These are phyloP conservation scores for Linnemannia elongata DNA, from an alignment of 192 early-diverging fungal species.

Conservation along the genomic window DNA sequence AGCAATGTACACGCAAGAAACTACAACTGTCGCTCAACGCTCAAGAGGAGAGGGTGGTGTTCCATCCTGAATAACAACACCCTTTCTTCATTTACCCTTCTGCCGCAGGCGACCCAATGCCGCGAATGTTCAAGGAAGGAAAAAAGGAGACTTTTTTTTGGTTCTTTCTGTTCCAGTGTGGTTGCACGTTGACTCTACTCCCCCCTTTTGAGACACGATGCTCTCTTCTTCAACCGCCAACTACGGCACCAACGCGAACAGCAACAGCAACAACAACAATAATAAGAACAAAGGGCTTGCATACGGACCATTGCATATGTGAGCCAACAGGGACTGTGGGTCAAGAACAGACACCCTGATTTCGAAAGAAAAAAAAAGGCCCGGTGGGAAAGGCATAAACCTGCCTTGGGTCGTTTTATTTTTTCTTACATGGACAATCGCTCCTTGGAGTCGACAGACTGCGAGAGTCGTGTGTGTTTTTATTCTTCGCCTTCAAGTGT, in stretches of 20 bases:
- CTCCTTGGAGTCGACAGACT: not conserved
- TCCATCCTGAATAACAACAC: not conserved
- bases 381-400: not conserved
- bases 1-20: not conserved
- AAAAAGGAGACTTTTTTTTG: not conserved
- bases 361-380: not conserved
- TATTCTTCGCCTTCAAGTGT: not conserved
- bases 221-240: conserved; percentile 3
- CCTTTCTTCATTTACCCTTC: not conserved
- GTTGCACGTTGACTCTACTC: not conserved
- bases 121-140: not conserved
- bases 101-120: not conserved
- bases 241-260: not conserved
- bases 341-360: not conserved
- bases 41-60: not conserved
- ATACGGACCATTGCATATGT: not conserved
- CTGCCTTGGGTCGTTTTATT: not conserved
- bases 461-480: not conserved
- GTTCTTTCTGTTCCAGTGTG: conserved; percentile 2
- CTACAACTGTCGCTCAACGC: not conserved
- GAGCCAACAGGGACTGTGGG: not conserved
- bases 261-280: not conserved
- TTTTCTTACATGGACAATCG: not conserved
- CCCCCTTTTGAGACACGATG: conserved; percentile 2
- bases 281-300: not conserved